Evolutionary conservation across 805 yeast genomes (phyloP).

Genomic region (Metschnikowia proteae): DNA sequence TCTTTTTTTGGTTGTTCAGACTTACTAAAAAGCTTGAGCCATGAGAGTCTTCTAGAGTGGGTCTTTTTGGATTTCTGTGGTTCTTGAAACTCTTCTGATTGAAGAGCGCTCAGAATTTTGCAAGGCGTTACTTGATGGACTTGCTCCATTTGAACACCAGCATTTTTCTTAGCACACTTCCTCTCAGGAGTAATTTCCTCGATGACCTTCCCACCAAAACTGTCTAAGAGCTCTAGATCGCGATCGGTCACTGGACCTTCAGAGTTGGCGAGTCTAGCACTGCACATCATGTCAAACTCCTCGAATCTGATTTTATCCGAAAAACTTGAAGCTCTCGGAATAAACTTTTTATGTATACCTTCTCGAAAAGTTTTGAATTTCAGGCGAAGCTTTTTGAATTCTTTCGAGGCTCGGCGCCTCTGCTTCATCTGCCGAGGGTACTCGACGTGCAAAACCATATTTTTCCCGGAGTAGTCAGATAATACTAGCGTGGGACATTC

Average conservation of each 20-base stretch:
- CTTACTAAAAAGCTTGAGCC: neutral
- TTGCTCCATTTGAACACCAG: neutral
- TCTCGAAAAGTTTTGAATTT: no score
- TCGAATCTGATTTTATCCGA: no score
- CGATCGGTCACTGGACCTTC: no score
- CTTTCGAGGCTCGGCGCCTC: neutral
- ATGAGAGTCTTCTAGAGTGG: neutral
- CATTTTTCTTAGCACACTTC: no score
- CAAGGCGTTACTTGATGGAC: neutral
- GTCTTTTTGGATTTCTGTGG: neutral
- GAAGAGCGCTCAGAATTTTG: neutral
- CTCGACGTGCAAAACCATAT: neutral
- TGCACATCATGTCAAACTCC: no score
- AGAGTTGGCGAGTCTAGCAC: no score
- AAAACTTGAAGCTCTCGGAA: no score
- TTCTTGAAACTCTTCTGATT: neutral
- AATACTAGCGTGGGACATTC: neutral
- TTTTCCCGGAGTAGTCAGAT: neutral
- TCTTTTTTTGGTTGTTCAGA: no score
- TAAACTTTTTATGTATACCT: no score
- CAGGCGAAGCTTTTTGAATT: no score
- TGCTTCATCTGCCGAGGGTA: neutral
- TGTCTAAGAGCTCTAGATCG: no score
- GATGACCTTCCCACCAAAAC: neutral
- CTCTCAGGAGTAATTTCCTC: neutral